Percentiles rank a stretch among this genome's conserved stretches.
phyloP scores from a whole-genome alignment of 441 rosid genomes.

The Populus tomentosa region DNA sequence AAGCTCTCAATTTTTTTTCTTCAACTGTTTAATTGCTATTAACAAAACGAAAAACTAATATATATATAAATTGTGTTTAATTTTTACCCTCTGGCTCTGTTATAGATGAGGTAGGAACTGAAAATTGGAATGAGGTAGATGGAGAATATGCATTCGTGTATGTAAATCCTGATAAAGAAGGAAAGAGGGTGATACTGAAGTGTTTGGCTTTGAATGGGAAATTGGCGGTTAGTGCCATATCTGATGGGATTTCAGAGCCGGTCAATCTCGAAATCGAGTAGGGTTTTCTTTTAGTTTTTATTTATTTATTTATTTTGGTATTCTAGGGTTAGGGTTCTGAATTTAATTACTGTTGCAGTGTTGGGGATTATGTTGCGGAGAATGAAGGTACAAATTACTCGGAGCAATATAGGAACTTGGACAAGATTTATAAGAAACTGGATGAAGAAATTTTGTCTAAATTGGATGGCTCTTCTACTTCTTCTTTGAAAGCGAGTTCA shows the following conservation, averaged over 20 bases:
- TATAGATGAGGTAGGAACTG: constrained; percentile 56
- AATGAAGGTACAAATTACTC: constrained; percentile 40
- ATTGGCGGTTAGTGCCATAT: constrained; percentile 62
- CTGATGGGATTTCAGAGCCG: constrained; percentile 50
- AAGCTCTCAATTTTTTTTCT: no score
- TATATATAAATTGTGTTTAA: no score
- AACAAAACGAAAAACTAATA: no score
- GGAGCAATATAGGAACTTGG: constrained; percentile 54
- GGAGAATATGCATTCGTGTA: constrained; percentile 78
- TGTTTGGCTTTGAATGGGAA: constrained; percentile 57
- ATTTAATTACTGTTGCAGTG: no score
- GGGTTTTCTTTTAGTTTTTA: no score
- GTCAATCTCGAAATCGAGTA: constrained; percentile 53
- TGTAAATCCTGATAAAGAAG: constrained; percentile 41
- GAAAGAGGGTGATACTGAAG: constrained; percentile 66
- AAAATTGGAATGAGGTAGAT: constrained; percentile 64
- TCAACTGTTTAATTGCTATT: no score
- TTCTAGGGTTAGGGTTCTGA: no score
- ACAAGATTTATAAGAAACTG: constrained; percentile 47
- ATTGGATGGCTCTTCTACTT: constrained; percentile 27
- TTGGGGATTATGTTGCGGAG: constrained; percentile 49
- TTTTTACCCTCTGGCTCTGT: no score
- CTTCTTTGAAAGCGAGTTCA: constrained; percentile 27
- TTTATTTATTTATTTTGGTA: no score
- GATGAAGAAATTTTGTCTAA: constrained; percentile 45